phyloP scores from a whole-genome alignment of 805 yeast genomes.

The Kodamaea kaohsiungensis region DNA sequence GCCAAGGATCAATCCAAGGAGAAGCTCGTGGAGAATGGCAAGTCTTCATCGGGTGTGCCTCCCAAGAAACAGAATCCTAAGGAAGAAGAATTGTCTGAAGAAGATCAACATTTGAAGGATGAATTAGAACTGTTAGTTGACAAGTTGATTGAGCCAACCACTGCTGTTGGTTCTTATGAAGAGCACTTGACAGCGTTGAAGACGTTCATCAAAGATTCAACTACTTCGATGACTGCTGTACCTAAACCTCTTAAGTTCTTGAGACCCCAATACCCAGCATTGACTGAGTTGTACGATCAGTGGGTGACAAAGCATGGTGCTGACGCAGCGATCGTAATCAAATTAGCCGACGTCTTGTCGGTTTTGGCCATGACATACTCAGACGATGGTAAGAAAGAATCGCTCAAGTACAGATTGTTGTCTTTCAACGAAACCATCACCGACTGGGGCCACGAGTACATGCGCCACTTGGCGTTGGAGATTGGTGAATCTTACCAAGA shows the following conservation, averaged over 20 bases:
- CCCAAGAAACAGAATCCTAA: slow-evolving; percentile 25
- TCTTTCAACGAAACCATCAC: slow-evolving; percentile 59
- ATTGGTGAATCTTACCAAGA: slow-evolving; percentile 85
- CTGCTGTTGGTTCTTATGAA: slow-evolving; percentile 47
- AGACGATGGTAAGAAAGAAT: slow-evolving; percentile 75
- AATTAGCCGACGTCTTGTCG: slow-evolving; percentile 85
- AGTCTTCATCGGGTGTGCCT: slow-evolving; percentile 7
- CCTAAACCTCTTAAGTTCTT: slow-evolving; percentile 97
- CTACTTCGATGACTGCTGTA: slow-evolving; percentile 98
- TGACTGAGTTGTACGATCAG: slow-evolving; percentile 62
- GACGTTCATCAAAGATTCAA: slow-evolving; percentile 80
- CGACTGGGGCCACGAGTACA: slow-evolving; percentile 98
- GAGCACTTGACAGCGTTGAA: slow-evolving; percentile 71
- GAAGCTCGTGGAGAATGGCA: slow-evolving; percentile 1
- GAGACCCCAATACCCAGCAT: slow-evolving; percentile 78
- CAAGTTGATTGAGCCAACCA: slow-evolving; percentile 59
- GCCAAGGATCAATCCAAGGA: slow-evolving; percentile 8
- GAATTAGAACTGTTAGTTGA: slow-evolving; percentile 88
- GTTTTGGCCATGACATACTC: slow-evolving; percentile 95
- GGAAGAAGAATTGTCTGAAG: slow-evolving; percentile 90
- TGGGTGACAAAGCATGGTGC: slow-evolving; percentile 50
- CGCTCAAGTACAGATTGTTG: slow-evolving; percentile 73
- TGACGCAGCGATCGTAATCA: slow-evolving; percentile 44
- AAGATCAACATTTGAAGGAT: slow-evolving; percentile 82
- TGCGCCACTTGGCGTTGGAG: slow-evolving; percentile 93